A percentile compares a stretch with the other conserved stretches of the same genome.
Conservation (phyloP, 371 early-diverging fungal species). For the Entomophthora muscae region DNA sequence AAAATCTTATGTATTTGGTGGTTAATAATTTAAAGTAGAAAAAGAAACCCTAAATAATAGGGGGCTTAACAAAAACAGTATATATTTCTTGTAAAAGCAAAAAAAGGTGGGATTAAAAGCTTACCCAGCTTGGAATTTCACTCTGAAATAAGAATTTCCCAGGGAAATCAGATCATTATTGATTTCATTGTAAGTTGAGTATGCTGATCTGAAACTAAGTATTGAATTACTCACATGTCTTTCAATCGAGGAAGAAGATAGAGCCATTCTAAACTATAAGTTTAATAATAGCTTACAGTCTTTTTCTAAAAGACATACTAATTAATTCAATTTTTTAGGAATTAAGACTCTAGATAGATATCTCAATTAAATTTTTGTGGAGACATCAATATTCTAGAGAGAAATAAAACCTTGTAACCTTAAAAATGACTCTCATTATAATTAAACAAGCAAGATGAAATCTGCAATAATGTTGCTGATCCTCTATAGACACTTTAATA, state of each 20-base stretch:
- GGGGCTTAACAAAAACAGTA: background rate
- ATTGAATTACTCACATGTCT: background rate
- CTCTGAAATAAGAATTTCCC: background rate
- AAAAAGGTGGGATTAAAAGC: background rate
- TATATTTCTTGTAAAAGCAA: background rate
- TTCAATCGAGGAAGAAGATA: background rate
- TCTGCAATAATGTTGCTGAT: too few relatives aligned
- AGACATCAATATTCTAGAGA: too few relatives aligned
- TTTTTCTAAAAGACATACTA: too few relatives aligned
- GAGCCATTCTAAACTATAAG: too few relatives aligned
- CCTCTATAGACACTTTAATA: too few relatives aligned
- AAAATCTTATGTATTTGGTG: background rate
- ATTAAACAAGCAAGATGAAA: too few relatives aligned
- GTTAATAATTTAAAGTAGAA: background rate
- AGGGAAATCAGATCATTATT: background rate
- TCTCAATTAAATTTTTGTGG: too few relatives aligned
- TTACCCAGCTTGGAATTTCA: background rate
- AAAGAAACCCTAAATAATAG: background rate
- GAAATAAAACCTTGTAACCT: too few relatives aligned
- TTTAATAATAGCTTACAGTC: too few relatives aligned
- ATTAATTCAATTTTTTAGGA: too few relatives aligned
- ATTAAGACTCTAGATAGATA: too few relatives aligned
- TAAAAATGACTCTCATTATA: too few relatives aligned
- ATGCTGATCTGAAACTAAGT: background rate
- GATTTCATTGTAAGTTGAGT: background rate